Conservation (phyloP, 345 rosid species). For the Triadica sebifera region DNA sequence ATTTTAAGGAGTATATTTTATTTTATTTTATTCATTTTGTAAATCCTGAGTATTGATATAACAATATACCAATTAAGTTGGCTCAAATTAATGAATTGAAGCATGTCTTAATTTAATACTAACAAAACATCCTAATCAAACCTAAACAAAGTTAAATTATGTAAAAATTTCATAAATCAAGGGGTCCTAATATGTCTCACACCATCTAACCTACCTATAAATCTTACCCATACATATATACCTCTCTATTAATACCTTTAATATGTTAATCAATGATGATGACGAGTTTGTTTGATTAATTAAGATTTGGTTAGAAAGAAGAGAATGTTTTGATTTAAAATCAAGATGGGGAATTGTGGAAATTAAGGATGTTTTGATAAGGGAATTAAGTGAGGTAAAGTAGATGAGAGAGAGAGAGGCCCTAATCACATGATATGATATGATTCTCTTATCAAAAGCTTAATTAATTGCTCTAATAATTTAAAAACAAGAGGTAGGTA, state of each 20-base stretch:
- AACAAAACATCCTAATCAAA: not conserved
- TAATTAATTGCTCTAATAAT: slow-evolving; percentile 8
- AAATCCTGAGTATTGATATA: too few species aligned
- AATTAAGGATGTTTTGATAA: slow-evolving; percentile 21
- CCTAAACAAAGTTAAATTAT: not conserved
- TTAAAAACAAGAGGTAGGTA: slow-evolving; percentile 12
- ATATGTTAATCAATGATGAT: not conserved
- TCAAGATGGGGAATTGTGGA: slow-evolving; percentile 2
- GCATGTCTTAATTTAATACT: too few species aligned
- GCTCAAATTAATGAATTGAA: too few species aligned
- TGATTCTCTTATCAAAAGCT: slow-evolving; percentile 15
- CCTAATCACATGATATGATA: slow-evolving; percentile 27
- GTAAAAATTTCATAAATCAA: slow-evolving; percentile 11
- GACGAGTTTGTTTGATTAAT: not conserved
- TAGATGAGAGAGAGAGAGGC: not conserved
- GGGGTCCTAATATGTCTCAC: slow-evolving; percentile 16
- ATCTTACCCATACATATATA: not conserved
- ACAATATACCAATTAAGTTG: too few species aligned
- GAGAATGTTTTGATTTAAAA: slow-evolving; percentile 14
- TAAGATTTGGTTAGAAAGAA: not conserved
- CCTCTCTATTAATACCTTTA: not conserved
- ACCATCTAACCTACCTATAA: slow-evolving; percentile 17
- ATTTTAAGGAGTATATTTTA: too few species aligned
- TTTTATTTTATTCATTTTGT: too few species aligned
- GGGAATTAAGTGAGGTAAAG: not conserved